Evolutionary conservation across 768 basidiomycete species (phyloP).

Genomic region (Phanerodontia chrysosporium): DNA sequence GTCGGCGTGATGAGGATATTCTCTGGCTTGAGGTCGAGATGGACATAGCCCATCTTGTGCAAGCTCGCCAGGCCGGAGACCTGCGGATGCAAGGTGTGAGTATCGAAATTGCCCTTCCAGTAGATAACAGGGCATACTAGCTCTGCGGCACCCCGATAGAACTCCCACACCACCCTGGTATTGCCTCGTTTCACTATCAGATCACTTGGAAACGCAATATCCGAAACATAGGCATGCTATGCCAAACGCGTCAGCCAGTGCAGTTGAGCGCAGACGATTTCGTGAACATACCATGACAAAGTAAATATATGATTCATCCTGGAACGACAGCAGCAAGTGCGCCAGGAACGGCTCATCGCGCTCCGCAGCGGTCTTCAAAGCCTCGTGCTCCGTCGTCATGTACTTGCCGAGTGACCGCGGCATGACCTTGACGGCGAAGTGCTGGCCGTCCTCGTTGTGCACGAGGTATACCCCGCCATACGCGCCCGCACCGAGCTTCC

Average conservation of each 20-base stretch:
- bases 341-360: not conserved
- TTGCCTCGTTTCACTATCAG: no score
- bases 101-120: not conserved
- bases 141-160: not conserved
- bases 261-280: no score
- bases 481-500: not conserved
- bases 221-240: no score
- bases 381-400: not conserved
- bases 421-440: not conserved
- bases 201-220: no score
- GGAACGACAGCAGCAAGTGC: not conserved
- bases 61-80: not conserved
- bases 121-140: not conserved
- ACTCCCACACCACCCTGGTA: not conserved
- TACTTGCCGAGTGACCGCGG: not conserved
- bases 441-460: not conserved
- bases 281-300: not conserved
- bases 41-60: slow-evolving; percentile 3
- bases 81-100: not conserved
- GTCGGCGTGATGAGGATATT: slow-evolving; percentile 13
- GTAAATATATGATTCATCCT: not conserved
- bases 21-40: slow-evolving; percentile 19
- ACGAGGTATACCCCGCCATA: not conserved
- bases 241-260: no score
- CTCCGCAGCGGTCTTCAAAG: not conserved